Evolutionary conservation across 2,329 filamentous ascomycete species (phyloP), one percentile per base, ranked within the genome.

Genomic region (Penicillium brasilianum): DNA sequence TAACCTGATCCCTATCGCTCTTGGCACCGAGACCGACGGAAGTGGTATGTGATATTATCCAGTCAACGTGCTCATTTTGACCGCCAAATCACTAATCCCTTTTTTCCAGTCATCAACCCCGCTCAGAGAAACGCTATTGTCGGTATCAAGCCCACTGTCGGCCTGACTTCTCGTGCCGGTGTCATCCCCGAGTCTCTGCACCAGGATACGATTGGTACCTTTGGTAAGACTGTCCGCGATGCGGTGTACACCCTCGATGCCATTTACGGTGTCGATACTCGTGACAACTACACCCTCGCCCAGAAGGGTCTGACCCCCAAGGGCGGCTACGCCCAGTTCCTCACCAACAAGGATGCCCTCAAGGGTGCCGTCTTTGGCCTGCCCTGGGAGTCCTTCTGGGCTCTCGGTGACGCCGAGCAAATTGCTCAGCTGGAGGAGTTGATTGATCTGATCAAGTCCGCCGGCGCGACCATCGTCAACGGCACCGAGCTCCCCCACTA

Each of bases 11-110:
- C 78, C 86, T 0, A 89, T 91, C 70, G 81, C 88, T 0, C 73
- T 93, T 0, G 91, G 90, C 1, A 92, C 90, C 0, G 90, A 93
- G 77, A 92, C 90, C 0, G 89, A 92, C 71, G 89, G 85, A 4
- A 87, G 84, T 76, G 82, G 81, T 82, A 66, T 32, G 69, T 70
- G 16, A 10, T 44, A 6, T 22, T 28, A 46, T 30, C 36, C 11
- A 9, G 5, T 36, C 0, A 22, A 36, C 13, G 16, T n/a, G n/a
- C 16, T 36, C n/a, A 7, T 36, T 36, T 28, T n/a, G 10, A 54
- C 32, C 39, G 16, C 25, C 36, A 48, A 48, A 46, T 25, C 20
- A 46, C 41, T 36, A n/a, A 56, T 22, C 16, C 6, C 16, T 8
- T 36, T 36, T 7, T 28, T 7, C 55, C 59, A 79, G 83, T 93